A percentile compares a stretch with the other conserved stretches of the same genome.
Evolutionary conservation across 306 rosid species (phyloP).

Genomic region (Spatholobus suberectus): DNA sequence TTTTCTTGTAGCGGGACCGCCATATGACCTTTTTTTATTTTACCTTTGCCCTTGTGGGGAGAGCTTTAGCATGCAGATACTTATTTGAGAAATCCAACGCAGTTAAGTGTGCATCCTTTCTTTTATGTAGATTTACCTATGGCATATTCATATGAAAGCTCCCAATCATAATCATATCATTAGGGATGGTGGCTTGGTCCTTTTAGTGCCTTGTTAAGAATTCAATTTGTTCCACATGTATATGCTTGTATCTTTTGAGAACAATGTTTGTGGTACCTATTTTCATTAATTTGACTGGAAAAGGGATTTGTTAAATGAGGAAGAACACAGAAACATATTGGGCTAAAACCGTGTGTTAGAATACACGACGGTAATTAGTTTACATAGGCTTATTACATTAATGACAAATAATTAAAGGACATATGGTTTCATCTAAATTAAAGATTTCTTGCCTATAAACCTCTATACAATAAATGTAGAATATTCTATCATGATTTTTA

Average conservation of each 20-base stretch:
- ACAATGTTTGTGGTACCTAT: slow-evolving; percentile 1
- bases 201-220: background rate
- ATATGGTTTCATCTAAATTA: too few species aligned
- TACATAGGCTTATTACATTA: too few species aligned
- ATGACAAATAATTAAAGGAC: too few species aligned
- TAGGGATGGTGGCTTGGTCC: slow-evolving; percentile 13
- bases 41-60: background rate
- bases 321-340: too few species aligned
- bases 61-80: background rate
- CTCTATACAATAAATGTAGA: too few species aligned
- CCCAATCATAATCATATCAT: background rate
- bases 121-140: background rate
- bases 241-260: slow-evolving; percentile 6
- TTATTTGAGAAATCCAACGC: background rate
- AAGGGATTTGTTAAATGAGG: too few species aligned
- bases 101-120: background rate
- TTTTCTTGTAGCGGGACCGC: background rate
- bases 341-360: too few species aligned
- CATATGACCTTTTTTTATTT: background rate
- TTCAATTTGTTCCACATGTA: background rate
- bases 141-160: background rate
- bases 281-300: slow-evolving; percentile 30
- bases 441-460: too few species aligned
- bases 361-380: too few species aligned
- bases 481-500: too few species aligned